Conservation (phyloP, 1,139 yeast species). For the Suzukiozyma palmioleophila region DNA sequence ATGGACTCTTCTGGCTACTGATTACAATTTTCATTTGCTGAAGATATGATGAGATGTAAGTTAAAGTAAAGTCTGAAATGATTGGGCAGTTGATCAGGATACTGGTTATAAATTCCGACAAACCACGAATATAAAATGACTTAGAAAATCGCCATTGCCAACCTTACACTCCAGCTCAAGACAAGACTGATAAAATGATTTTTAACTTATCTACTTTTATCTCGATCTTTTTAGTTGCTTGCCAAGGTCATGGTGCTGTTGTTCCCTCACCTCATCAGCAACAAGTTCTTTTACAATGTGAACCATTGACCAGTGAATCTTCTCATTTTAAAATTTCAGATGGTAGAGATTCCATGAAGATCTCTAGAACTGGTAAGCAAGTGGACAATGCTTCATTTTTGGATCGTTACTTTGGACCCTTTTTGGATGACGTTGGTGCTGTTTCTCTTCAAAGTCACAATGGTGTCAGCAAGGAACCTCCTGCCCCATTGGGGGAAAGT, state of each 20-base stretch:
- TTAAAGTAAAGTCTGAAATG: no score
- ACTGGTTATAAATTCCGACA: no score
- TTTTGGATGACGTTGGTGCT: constrained; percentile 17
- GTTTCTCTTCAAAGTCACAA: not conserved
- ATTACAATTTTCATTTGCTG: no score
- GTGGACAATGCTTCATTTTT: constrained; percentile 18
- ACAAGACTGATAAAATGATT: not conserved
- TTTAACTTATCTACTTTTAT: not conserved
- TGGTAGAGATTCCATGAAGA: not conserved
- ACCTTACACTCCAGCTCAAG: no score
- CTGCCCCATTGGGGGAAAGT: constrained; percentile 20
- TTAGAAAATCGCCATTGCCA: no score
- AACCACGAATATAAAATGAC: no score
- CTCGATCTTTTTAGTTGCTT: not conserved
- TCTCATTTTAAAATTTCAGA: not conserved
- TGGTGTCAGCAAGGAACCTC: constrained; percentile 15
- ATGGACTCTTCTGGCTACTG: no score
- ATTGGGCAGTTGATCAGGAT: no score
- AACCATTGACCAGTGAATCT: not conserved
- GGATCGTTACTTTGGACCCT: constrained; percentile 27
- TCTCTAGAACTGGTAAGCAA: not conserved
- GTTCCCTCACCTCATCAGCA: not conserved
- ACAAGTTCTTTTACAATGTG: not conserved
- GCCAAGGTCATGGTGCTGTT: not conserved
- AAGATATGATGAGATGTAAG: no score